Conservation (phyloP, 2,329 filamentous ascomycete species). For the Fusarium sacchari region DNA sequence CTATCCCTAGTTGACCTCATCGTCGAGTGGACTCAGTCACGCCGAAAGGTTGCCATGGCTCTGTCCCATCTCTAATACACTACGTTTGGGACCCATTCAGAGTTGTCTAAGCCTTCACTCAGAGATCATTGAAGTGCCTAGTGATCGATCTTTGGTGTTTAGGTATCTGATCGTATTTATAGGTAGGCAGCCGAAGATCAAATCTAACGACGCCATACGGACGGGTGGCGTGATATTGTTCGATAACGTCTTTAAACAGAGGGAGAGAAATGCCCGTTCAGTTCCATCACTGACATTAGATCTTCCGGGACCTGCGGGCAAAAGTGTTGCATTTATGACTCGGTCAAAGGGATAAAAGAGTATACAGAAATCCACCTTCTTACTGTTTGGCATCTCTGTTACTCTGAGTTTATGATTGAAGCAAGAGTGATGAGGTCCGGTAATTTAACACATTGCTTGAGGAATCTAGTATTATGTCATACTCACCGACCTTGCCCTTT, state of each 20-base stretch:
- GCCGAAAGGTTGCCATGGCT: not conserved
- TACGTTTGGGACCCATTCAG: not conserved
- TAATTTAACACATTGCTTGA: not conserved
- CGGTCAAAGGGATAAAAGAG: not conserved
- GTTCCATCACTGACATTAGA: not conserved
- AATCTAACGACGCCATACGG: not conserved
- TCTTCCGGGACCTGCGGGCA: not conserved
- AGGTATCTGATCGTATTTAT: not conserved
- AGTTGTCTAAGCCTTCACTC: not conserved
- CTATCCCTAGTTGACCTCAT: not conserved
- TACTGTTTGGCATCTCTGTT: not conserved
- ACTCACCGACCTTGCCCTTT: too few relatives aligned
- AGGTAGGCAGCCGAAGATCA: not conserved
- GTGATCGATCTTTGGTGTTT: not conserved
- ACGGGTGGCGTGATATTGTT: not conserved
- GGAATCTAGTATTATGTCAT: not conserved
- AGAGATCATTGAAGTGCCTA: not conserved
- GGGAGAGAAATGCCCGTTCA: not conserved
- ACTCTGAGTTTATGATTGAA: not conserved
- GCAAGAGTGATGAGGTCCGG: not conserved
- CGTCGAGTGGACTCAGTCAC: not conserved
- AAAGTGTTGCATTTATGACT: not conserved
- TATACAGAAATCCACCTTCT: not conserved
- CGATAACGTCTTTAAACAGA: not conserved
- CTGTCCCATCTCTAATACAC: not conserved